A percentile compares a stretch with the other conserved stretches of the same genome.
Conservation (phyloP, 169 alveolate genomes). For the Eimeria tenella region DNA sequence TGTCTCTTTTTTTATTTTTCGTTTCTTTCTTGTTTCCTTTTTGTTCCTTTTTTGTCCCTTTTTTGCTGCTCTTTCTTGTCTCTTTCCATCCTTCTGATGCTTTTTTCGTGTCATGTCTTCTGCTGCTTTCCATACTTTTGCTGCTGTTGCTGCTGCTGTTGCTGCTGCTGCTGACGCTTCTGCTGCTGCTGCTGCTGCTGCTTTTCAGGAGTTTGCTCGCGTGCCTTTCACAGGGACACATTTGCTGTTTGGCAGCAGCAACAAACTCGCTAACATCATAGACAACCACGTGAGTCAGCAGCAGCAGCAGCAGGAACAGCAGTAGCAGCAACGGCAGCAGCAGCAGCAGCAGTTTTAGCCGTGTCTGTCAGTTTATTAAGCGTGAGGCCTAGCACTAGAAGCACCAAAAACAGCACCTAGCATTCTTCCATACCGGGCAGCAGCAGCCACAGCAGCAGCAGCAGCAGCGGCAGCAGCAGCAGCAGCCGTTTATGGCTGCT, state of each 20-base stretch:
- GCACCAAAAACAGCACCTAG: background rate
- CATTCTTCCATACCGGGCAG: background rate
- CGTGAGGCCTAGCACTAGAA: background rate
- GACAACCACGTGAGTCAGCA: conserved; percentile 52
- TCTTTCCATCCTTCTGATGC: background rate
- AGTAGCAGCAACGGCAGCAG: background rate
- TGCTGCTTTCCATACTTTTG: background rate
- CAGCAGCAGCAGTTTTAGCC: too few species aligned
- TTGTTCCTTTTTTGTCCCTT: background rate
- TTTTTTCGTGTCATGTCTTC: background rate
- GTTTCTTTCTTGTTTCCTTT: background rate
- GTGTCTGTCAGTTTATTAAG: background rate
- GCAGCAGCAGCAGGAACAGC: background rate
- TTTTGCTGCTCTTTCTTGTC: background rate
- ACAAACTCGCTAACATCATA: conserved; percentile 27
- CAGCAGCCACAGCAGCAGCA: conserved; percentile 7
- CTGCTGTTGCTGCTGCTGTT: background rate
- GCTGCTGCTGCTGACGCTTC: background rate
- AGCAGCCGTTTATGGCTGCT: background rate
- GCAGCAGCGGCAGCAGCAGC: conserved; percentile 17
- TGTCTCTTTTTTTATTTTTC: background rate
- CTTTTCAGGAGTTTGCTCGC: conserved; percentile 45
- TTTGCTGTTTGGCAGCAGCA: conserved; percentile 47
- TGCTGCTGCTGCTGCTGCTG: too few species aligned
- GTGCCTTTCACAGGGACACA: conserved; percentile 49